These are phyloP conservation scores for Chlamydomonas asymmetrica DNA, from an alignment of 139 green algal genomes.

Conservation along the genomic window DNA sequence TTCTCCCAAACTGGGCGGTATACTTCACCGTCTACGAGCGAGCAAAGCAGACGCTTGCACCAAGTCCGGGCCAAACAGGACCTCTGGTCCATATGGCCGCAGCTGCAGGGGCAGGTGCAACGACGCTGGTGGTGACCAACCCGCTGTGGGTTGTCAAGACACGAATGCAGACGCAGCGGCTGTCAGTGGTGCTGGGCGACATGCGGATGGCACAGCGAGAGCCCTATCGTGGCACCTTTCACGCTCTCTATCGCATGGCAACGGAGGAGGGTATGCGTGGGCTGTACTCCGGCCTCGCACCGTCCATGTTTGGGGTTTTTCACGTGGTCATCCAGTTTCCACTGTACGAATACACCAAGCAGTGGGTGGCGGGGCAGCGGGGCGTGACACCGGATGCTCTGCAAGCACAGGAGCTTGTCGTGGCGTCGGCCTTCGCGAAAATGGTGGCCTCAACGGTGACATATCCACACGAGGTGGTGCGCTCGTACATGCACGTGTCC, in stretches of 20 bases:
- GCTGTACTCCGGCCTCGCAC: conserved; percentile 90
- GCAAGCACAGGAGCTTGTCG: conserved; percentile 72
- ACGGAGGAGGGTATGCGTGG: conserved; percentile 86
- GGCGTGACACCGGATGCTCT: conserved; percentile 23
- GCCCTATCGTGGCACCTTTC: conserved; percentile 72
- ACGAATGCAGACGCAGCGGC: conserved; percentile 84
- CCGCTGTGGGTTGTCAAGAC: conserved; percentile 98
- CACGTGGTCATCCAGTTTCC: conserved; percentile 98
- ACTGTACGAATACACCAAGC: conserved; percentile 91
- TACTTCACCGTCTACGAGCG: conserved; percentile 35
- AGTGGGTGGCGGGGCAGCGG: conserved; percentile 4
- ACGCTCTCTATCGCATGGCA: conserved; percentile 80
- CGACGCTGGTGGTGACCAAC: conserved; percentile 89
- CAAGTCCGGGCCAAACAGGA: neutral
- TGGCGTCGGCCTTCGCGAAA: conserved; percentile 84
- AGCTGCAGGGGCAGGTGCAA: conserved; percentile 81
- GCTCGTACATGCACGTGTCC: conserved; percentile 75
- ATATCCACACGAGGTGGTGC: conserved; percentile 96
- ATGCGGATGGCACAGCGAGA: neutral
- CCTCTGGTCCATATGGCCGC: conserved; percentile 75
- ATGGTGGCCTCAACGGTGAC: conserved; percentile 94
- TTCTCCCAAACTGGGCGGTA: conserved; percentile 98
- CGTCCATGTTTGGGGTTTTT: conserved; percentile 85
- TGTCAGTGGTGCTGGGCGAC: conserved; percentile 27
- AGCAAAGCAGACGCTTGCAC: conserved; percentile 14